Base-by-base conservation (phyloP, 371 early-diverging fungal genomes). In the Mucor lusitanicus region DNA sequence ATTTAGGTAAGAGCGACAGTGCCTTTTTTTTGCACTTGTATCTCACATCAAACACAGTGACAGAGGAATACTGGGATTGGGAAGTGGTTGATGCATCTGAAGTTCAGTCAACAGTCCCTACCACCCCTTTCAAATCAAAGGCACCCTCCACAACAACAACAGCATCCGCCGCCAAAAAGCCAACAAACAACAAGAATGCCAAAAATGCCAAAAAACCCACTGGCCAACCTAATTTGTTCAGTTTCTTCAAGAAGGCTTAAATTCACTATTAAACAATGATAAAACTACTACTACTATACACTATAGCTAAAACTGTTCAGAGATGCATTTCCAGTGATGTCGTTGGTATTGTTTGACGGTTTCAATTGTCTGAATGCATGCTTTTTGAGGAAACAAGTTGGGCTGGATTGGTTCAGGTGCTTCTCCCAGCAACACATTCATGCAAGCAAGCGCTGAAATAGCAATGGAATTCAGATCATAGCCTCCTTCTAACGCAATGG, bases 401-500 rank as follows among this genome's bases (percentile, higher is more conserved):
- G 50, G 4, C 12, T 64, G 66, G 9, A 84, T 71, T 23, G 78
- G 73, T 23, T 73, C 76, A 6, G 85, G 84, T 3, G 88, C 73
- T 53, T 86, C 83, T 6, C 90, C 91, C 5, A 94, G 73, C 23
- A 97, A 78, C 0, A 91, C 90, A 61, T 86, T 82, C 68, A 88
- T 85, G 64, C 95, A 94, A 0, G 91, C 94, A 23, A 89, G 67
- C 2, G 92, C 91, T 8, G 94, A 94, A 13, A 87, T 75, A 0
- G 94, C 81, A 53, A 92, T 87, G 0, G 92, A 88, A 11, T 90
- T 83, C 28, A 94, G 67, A 64, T 93, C 89, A 65, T 96, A 95
- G 0, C 97, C 97, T 30, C 97, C 88, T 69, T 95, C 95, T 9
- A 95, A 73, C 3, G 91, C 87, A 35, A 97, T 67, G 7, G 92